phyloP scores from a whole-genome alignment of 768 basidiomycete species.

The Astraeus odoratus region DNA sequence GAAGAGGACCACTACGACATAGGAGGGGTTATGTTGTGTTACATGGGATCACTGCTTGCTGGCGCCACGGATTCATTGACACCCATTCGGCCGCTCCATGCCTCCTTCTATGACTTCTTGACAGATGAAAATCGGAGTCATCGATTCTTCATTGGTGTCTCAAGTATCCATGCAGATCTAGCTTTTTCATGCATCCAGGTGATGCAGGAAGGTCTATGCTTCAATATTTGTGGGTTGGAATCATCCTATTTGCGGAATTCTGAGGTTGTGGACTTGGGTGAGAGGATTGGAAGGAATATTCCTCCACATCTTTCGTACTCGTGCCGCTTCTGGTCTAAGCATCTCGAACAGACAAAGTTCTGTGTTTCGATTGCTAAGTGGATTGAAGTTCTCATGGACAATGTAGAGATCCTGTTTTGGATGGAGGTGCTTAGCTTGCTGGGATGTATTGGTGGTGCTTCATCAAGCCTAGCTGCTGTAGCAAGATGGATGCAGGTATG shows the following conservation, averaged over 20 bases:
- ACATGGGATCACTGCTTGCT: conserved; percentile 2
- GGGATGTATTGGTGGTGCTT: neutral
- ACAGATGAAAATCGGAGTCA: conserved; percentile 6
- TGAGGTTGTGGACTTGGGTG: conserved; percentile 10
- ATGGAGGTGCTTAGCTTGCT: neutral
- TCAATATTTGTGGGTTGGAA: conserved; percentile 26
- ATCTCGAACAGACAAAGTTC: neutral
- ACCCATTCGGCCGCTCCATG: conserved; percentile 14
- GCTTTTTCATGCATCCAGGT: conserved; percentile 16
- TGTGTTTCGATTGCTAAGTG: no score
- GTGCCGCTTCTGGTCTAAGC: neutral
- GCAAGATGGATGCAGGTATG: neutral
- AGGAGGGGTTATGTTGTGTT: neutral
- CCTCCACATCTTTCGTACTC: neutral
- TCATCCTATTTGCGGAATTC: conserved; percentile 24
- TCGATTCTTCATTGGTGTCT: neutral
- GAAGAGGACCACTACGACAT: neutral
- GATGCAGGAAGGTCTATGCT: conserved; percentile 25
- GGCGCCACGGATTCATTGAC: neutral
- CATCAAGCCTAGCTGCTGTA: neutral
- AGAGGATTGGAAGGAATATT: neutral
- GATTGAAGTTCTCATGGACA: neutral
- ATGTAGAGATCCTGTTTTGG: conserved; percentile 3
- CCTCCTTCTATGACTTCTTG: conserved; percentile 23
- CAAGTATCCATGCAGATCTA: conserved; percentile 1